Base-by-base conservation (phyloP, 1,284 basidiomycete genomes). In the Fomes fomentarius region DNA sequence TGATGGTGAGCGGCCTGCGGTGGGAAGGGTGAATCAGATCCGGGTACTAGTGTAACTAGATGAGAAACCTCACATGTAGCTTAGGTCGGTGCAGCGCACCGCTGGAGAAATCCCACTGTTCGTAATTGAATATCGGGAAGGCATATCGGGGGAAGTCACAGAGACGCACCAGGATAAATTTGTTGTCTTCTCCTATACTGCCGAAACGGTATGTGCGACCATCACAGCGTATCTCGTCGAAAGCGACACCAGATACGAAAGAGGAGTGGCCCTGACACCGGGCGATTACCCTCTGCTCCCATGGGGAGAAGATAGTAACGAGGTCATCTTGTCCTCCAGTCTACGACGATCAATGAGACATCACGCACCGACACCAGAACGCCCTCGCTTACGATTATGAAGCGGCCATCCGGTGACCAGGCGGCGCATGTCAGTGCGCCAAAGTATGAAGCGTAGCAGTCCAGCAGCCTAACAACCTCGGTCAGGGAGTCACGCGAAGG, bases 261-360 rank as follows among this genome's bases (percentile, higher is more conserved):
- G 93, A 96, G 0, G 93, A 91, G 69, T 99, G 96, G 0, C 96
- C 97, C 72, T 98, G 95, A 74, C 96, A 98, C 45, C 96, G 82
- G 3, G 96, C 96, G n/a, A 99, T 85, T 12, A 98, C 86, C 9
- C 94, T 84, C 65, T 92, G 89, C 67, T 97, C 95, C 80, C 89
- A 90, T 0, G 93, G 92, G 0, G 94, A 94, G 68, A 93, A 93
- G 57, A 97, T 91, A 1, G 95, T 96, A 44, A 98, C 78, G 11
- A 99, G 80, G 67, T 99, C 96, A 68, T 99, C 96, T 77, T 98
- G 87, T 0, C 91, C 90, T n/a, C 90, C 91, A 0, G 87, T 86
- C 85, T 87, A 58, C 10, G 15, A 39, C 42, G 22, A 45, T n/a
- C 34, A 12, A 17, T 17, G 17, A 37, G 33, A 21, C 10, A 40